A percentile compares a stretch with the other conserved stretches of the same genome.
Evolutionary conservation across 768 basidiomycete species (phyloP).

Genomic region (Glaciozyma martinii): DNA sequence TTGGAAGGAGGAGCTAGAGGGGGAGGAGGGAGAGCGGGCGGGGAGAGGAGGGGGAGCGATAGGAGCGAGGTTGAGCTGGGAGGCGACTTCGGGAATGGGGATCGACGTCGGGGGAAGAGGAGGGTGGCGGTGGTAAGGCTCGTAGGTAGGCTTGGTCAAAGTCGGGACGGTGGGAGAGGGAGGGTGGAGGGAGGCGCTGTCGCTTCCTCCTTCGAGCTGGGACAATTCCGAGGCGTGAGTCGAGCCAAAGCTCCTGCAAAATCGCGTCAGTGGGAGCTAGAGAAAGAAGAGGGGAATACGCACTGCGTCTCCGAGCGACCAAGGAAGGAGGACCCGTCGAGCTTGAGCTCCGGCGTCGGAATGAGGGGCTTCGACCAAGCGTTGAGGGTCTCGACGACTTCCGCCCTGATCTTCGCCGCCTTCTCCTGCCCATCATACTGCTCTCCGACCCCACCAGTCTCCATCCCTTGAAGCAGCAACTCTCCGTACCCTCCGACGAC

Average conservation of each 20-base stretch:
- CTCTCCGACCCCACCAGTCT: conserved; percentile 9
- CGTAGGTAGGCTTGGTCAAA: neutral
- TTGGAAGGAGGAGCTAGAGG: neutral
- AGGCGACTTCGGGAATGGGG: neutral
- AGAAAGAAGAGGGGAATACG: neutral
- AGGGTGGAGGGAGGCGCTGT: conserved; percentile 6
- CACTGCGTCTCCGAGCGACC: conserved; percentile 22
- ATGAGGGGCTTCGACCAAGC: conserved; percentile 6
- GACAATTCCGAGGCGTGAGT: conserved; percentile 29
- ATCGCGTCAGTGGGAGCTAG: neutral
- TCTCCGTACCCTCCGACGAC: conserved; percentile 30
- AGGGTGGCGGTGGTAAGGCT: neutral
- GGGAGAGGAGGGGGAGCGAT: neutral
- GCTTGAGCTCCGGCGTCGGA: neutral
- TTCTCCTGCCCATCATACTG: conserved; percentile 24
- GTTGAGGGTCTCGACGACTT: conserved; percentile 16
- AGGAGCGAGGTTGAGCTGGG: neutral
- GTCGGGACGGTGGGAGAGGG: neutral
- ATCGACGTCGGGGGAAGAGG: neutral
- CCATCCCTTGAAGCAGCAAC: conserved; percentile 26
- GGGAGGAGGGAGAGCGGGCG: conserved; percentile 2
- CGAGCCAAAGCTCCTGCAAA: conserved; percentile 30
- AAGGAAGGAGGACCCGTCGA: conserved; percentile 2
- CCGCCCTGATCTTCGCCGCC: conserved; percentile 28
- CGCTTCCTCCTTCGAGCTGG: conserved; percentile 3